Conservation (phyloP, 192 early-diverging fungal genomes). For the Gigaspora rosea region DNA sequence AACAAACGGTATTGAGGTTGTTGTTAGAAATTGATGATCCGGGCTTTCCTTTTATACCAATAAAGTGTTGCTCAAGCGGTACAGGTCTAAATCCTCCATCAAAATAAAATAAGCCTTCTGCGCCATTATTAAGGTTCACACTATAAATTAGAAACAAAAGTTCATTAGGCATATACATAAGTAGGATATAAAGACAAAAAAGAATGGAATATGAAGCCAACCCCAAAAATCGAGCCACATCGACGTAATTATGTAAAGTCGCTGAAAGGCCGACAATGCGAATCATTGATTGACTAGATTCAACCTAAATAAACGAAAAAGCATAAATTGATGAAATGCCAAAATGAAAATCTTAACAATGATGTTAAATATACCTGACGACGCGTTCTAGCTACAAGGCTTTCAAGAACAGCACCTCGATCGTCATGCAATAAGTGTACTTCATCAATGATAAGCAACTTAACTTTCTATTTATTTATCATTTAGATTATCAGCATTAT, state of each 20-base stretch:
- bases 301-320: conserved; percentile 42
- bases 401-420: conserved; percentile 95
- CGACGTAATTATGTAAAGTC: conserved; percentile 96
- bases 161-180: neutral
- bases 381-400: conserved; percentile 91
- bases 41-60: conserved; percentile 88
- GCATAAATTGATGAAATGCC: neutral
- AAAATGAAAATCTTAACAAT: neutral
- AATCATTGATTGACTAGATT: conserved; percentile 92
- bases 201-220: conserved; percentile 16
- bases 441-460: conserved; percentile 95
- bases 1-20: conserved; percentile 83
- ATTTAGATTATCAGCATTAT: neutral
- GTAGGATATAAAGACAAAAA: neutral
- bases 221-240: conserved; percentile 91
- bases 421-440: conserved; percentile 97
- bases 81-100: conserved; percentile 93
- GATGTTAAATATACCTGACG: conserved; percentile 61
- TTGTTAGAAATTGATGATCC: conserved; percentile 62
- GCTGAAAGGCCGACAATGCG: conserved; percentile 96
- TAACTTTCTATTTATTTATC: conserved; percentile 69
- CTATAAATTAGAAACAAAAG: neutral
- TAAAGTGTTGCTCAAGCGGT: conserved; percentile 94
- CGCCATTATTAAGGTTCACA: conserved; percentile 17
- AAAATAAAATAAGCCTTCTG: conserved; percentile 91